phyloP scores from a whole-genome alignment of 768 basidiomycete genomes.

The Boletus pseudopeckii region DNA sequence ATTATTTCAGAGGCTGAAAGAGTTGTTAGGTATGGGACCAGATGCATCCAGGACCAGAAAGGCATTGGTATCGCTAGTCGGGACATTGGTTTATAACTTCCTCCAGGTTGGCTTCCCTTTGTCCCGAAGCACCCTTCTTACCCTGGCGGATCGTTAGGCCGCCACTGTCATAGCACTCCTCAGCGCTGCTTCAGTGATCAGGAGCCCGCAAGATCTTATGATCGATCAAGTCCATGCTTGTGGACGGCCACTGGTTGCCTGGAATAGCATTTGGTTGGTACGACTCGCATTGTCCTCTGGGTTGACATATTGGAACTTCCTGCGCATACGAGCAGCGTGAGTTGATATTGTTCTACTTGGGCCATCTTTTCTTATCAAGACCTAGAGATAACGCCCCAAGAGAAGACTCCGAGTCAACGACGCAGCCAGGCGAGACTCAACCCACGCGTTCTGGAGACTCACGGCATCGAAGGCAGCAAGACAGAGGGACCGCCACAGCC shows the following conservation, averaged over 20 bases:
- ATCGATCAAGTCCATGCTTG: slow-evolving; percentile 62
- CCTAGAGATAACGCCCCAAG: slow-evolving; percentile 22
- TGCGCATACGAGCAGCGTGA: slow-evolving; percentile 34
- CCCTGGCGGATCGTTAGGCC: slow-evolving; percentile 37
- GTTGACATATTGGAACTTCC: slow-evolving; percentile 57
- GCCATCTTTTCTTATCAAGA: slow-evolving; percentile 10
- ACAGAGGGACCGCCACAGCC: slow-evolving; percentile 19
- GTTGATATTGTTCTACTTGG: slow-evolving; percentile 2
- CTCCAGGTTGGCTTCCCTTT: slow-evolving; percentile 44
- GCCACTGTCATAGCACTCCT: slow-evolving; percentile 50
- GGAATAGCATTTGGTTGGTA: slow-evolving; percentile 64
- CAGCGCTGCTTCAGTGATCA: slow-evolving; percentile 42
- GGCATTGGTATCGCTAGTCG: slow-evolving; percentile 50
- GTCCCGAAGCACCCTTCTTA: background rate
- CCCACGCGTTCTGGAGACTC: slow-evolving; percentile 11
- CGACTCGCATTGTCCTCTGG: slow-evolving; percentile 47
- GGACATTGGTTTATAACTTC: slow-evolving; percentile 48
- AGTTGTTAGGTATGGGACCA: slow-evolving; percentile 52
- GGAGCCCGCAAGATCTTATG: slow-evolving; percentile 41
- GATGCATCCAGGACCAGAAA: slow-evolving; percentile 50
- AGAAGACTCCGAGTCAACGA: slow-evolving; percentile 29
- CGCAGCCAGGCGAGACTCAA: slow-evolving; percentile 23
- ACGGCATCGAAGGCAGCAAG: slow-evolving; percentile 17
- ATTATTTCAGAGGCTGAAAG: slow-evolving; percentile 27
- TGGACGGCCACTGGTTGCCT: slow-evolving; percentile 59